Base-by-base conservation (phyloP, 2,329 filamentous ascomycete genomes). In the Alternaria triticimaculans region DNA sequence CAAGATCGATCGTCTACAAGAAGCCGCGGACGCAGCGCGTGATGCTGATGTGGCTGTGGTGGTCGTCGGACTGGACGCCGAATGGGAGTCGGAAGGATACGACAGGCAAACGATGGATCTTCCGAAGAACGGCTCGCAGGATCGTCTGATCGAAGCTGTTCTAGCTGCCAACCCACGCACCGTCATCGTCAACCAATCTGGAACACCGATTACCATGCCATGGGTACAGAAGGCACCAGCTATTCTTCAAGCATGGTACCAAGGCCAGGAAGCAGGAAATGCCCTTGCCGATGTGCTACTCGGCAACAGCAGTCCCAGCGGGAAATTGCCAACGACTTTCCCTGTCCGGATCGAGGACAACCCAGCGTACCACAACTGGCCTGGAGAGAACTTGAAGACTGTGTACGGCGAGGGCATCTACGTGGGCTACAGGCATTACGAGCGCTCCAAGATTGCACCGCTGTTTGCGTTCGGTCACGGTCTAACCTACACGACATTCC, bases 191-290 rank as follows among this genome's bases (percentile, higher is more conserved):
- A 89, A 92, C 74, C 91, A 94, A 76, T 92, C 90, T 2, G 92
- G 92, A 23, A 92, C 90, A 0, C 91, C 92, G 0, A 86, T 91
- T 25, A 84, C 85, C 5, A 89, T 92, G 89, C 90, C 90, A 15
- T 94, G 90, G 91, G 87, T 84, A 1, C 83, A 87, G 66, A 79
- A 84, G 21, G 88, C 90, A 3, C 87, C 89, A 4, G 87, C 89
- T 2, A 88, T 93, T 28, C 74, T 94, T 1, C 90, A 93, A 74
- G 87, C 92, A 8, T 96, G 92, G 92, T 96, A 94, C 73, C 91
- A 92, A 64, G 92, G 93, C n/a, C 93, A 96, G 73, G 92, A 96
- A 81, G 91, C 90, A 6, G 93, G 92, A 6, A 93, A 94, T 74
- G 90, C 89, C 11, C 90, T 96, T 65, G 92, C 91, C 0, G 92